Evolutionary conservation across 1,139 yeast species (phyloP).

Genomic region (Taphrina flavorubra): DNA sequence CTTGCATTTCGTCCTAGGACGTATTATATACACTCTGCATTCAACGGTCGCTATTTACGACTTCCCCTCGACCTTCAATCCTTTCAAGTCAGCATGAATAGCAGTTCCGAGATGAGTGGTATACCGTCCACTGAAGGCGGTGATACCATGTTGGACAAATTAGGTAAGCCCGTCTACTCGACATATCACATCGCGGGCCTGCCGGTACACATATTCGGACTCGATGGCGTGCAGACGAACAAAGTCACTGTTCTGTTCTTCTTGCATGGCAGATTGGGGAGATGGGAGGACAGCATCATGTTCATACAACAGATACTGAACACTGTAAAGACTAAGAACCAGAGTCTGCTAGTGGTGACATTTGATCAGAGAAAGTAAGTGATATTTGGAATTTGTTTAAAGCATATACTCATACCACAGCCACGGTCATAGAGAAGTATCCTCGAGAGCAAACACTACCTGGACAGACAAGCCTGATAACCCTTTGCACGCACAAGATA

Average conservation of each 20-base stretch:
- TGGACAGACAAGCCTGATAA: slow-evolving; percentile 49
- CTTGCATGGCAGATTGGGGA: slow-evolving; percentile 41
- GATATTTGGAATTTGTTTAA: slow-evolving; percentile 49
- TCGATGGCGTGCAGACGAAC: slow-evolving; percentile 42
- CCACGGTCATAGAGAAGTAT: slow-evolving; percentile 26
- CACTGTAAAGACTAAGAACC: slow-evolving; percentile 8
- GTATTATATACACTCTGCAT: too few relatives aligned
- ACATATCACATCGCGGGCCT: slow-evolving; percentile 47
- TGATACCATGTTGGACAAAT: slow-evolving; percentile 4
- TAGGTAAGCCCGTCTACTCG: neutral
- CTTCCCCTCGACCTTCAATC: neutral
- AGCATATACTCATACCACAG: slow-evolving; percentile 47
- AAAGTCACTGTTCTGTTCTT: slow-evolving; percentile 40
- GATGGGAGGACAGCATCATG: slow-evolving; percentile 27
- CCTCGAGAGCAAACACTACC: slow-evolving; percentile 23
- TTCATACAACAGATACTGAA: slow-evolving; percentile 20
- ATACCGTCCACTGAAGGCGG: slow-evolving; percentile 21
- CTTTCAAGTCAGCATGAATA: neutral
- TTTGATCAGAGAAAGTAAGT: slow-evolving; percentile 72
- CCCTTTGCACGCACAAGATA: slow-evolving; percentile 60
- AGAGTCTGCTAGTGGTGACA: slow-evolving; percentile 56
- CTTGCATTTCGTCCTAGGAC: too few relatives aligned
- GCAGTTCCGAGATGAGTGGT: slow-evolving; percentile 18
- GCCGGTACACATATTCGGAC: slow-evolving; percentile 48
- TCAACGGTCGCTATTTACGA: neutral